Base-by-base conservation (phyloP, 164 flowering plant genomes). In the Brasenia schreberi region DNA sequence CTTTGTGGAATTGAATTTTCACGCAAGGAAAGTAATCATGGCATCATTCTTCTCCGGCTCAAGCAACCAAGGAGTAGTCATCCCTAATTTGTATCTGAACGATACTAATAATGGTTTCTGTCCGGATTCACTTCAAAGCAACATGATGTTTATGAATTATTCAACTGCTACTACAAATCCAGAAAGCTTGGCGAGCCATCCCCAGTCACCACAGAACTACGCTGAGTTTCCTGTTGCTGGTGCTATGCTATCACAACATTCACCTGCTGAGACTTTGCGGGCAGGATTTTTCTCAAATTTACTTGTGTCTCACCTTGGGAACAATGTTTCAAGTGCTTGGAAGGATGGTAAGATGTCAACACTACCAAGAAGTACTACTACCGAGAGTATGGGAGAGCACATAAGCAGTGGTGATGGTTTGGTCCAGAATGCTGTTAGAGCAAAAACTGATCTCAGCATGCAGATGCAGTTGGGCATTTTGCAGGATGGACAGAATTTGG, bases 11-110 rank as follows among this genome's bases (percentile, higher is more conserved):
- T 7, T 14, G 43, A 63, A 60, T 71, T 63, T 43, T 61, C 65
- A 67, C 72, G 69, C 58, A 63, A 14, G 56, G 56, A 49, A 49
- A 45, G 19, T 59, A 65, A 59, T 66, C 62, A 91, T 93, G 98
- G 90, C 90, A 42, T 77, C 98, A 67, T 88, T 75, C 69, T 89
- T 76, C 74, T 67, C 87, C 11, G 79, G 71, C 76, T 78, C 91
- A 16, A 84, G 74, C 67, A 75, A 78, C 66, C 93, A 85, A 75
- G 76, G 86, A 72, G 90, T 83, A 27, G 71, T 78, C 12, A 71
- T 75, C 43, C 84, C 88, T 17, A 72, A 75, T 70, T 74, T 80
- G 18, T 82, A 87, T 73, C 58, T 77, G 33, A 82, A 87, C 66
- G 89, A 87, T 49, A 70, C 80, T 39, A 67, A 74, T n/a, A 79